A percentile compares a stretch with the other conserved stretches of the same genome.
Evolutionary conservation across 441 rosid genomes (phyloP).

Genomic region (Geranium incanum): DNA sequence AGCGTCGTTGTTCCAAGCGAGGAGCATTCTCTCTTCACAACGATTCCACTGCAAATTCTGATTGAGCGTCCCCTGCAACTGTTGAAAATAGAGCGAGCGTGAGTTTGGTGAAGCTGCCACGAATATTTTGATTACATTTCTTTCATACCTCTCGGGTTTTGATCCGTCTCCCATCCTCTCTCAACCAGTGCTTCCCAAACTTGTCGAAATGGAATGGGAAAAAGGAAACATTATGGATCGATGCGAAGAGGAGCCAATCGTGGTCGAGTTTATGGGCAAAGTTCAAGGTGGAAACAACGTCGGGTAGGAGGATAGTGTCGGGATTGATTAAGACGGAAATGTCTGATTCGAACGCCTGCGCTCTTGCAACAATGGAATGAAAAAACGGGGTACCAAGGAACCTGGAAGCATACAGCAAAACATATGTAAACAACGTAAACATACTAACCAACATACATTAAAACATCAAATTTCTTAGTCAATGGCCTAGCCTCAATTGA

Average conservation of each 20-base stretch:
- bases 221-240: slow-evolving; percentile 22
- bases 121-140: slow-evolving; percentile 19
- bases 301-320: slow-evolving; percentile 47
- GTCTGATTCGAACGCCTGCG: slow-evolving; percentile 35
- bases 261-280: slow-evolving; percentile 45
- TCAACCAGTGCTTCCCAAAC: slow-evolving; percentile 51
- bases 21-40: slow-evolving; percentile 44
- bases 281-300: slow-evolving; percentile 47
- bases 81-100: slow-evolving; percentile 27
- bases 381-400: slow-evolving; percentile 74
- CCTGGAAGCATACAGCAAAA: slow-evolving; percentile 32
- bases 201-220: slow-evolving; percentile 28
- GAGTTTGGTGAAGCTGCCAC: slow-evolving; percentile 25
- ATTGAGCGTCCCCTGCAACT: slow-evolving; percentile 63
- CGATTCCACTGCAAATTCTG: slow-evolving; percentile 30
- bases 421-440: neutral
- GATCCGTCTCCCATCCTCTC: slow-evolving; percentile 37
- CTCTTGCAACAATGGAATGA: slow-evolving; percentile 79
- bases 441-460: neutral
- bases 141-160: slow-evolving; percentile 56
- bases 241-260: slow-evolving; percentile 80
- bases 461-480: neutral
- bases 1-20: slow-evolving; percentile 72
- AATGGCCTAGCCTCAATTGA: neutral
- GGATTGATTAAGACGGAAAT: slow-evolving; percentile 47